Base-by-base conservation (phyloP, 2,329 filamentous ascomycete species). In the Xylariaceae sp. region DNA sequence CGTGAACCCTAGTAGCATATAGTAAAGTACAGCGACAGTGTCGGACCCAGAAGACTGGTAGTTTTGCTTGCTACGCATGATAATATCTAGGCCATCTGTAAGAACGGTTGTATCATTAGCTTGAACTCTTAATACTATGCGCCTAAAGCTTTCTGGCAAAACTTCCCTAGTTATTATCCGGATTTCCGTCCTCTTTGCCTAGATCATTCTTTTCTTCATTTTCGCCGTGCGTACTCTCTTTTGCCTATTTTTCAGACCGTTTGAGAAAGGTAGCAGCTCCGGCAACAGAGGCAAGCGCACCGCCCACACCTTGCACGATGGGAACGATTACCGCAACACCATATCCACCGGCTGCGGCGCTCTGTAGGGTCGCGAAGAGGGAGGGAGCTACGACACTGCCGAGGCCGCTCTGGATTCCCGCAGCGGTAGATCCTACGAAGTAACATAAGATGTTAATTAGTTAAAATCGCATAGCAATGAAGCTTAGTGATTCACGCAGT, bases 301-400 rank as follows among this genome's bases (percentile, higher is more conserved):
- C 53, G 32, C 60, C 63, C 5, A 45, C 26, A 8, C 35, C 57
- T 36, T 60, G 59, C 2, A 64, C 50, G 8, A 35, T 52, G 0
- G 43, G 44, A 6, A 51, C 55, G 10, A 66, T 59, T 6, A 50
- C 44, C 3, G 65, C 60, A 6, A 53, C 57, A 4, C 65, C 65
- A 43, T 66, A 66, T 9, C 63, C 64, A 2, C 50, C 58, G 26
- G 57, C 57, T 0, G 24, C 64, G 13, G 64, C 65, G 45, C 65
- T 67, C 50, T 64, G 61, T 2, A 64, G 16, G 2, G 59, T 60
- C 1, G 65, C 63, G 30, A 66, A 67, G 2, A 54, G 1, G 6
- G 61, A 55, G 4, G 52, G 53, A 1, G 58, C 60, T 1, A 50
- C 55, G 11, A 67, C 63, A 30, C 48, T 65, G 7, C 64, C 61